Percentiles rank a stretch among this genome's conserved stretches.
Conservation (phyloP, 805 yeast genomes). For the Zygoascus biomembranicola region DNA sequence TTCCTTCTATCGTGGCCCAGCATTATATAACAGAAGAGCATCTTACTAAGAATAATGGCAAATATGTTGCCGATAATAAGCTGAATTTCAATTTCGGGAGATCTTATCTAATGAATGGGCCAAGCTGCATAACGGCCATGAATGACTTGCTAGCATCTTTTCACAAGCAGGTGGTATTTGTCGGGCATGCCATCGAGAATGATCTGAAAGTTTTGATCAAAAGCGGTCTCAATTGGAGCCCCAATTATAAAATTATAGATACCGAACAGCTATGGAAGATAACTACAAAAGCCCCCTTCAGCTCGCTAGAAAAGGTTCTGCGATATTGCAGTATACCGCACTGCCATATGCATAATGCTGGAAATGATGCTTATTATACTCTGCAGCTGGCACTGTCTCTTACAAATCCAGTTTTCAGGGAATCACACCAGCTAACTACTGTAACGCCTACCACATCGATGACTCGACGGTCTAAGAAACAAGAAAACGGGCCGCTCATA, state of each 20-base stretch:
- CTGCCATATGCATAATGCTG: constrained; percentile 59
- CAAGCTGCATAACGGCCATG: constrained; percentile 13
- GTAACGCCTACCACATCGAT: not conserved
- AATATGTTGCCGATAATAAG: constrained; percentile 47
- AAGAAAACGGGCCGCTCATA: too few relatives aligned
- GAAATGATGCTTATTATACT: constrained; percentile 62
- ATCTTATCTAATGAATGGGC: constrained; percentile 35
- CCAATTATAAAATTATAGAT: constrained; percentile 31
- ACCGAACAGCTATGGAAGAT: constrained; percentile 30
- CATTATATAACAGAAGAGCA: constrained; percentile 31
- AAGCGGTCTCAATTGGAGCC: constrained; percentile 42
- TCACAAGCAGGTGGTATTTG: constrained; percentile 26
- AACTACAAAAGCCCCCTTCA: constrained; percentile 4
- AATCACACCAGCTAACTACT: not conserved
- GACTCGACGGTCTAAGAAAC: too few relatives aligned
- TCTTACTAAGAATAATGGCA: constrained; percentile 38
- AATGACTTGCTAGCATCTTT: constrained; percentile 1
- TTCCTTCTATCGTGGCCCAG: constrained; percentile 2
- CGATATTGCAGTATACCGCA: constrained; percentile 45
- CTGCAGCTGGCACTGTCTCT: constrained; percentile 21
- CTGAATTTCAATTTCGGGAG: constrained; percentile 43
- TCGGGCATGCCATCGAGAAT: constrained; percentile 53
- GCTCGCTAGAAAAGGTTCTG: constrained; percentile 36
- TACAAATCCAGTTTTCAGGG: constrained; percentile 5
- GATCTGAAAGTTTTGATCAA: constrained; percentile 45